These are phyloP conservation scores for Nakazawaea wickerhamii DNA, from an alignment of 805 yeast genomes.

Conservation along the genomic window DNA sequence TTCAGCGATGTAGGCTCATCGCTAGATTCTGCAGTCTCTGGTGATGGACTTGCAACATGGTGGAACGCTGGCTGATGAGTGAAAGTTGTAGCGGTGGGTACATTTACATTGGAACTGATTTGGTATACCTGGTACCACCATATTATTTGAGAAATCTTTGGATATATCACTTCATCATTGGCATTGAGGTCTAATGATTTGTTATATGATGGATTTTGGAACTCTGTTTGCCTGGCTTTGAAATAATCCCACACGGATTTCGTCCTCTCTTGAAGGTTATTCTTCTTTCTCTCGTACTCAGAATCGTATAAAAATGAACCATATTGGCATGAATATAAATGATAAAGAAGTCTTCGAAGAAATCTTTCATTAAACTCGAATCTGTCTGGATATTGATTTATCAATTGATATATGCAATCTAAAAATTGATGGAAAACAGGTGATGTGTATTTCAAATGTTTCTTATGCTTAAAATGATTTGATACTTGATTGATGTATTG, in stretches of 20 bases:
- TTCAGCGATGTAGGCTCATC: constrained; percentile 1
- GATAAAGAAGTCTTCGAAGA: constrained; percentile 77
- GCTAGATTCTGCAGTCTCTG: not conserved
- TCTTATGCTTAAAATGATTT: constrained; percentile 43
- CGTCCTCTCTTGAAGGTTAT: constrained; percentile 42
- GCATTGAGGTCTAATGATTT: constrained; percentile 21
- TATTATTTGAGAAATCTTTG: constrained; percentile 54
- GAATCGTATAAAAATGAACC: constrained; percentile 81
- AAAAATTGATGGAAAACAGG: constrained; percentile 94
- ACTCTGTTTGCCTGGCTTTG: constrained; percentile 66
- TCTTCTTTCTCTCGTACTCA: constrained; percentile 56
- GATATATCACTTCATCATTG: constrained; percentile 44
- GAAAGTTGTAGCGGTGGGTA: constrained; percentile 43
- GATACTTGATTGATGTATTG: constrained; percentile 44
- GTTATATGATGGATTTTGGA: constrained; percentile 47
- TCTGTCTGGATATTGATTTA: constrained; percentile 58
- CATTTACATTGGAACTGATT: constrained; percentile 46
- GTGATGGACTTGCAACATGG: not conserved
- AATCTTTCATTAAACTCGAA: constrained; percentile 91
- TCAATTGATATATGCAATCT: constrained; percentile 81
- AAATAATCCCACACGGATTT: constrained; percentile 94
- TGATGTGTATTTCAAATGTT: constrained; percentile 58
- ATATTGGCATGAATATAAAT: constrained; percentile 88
- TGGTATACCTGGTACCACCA: constrained; percentile 88
- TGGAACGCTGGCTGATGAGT: constrained; percentile 6